Evolutionary conservation across 345 rosid genomes (phyloP), one percentile per base, ranked within the genome.

Genomic region (Sonneratia caseolaris): DNA sequence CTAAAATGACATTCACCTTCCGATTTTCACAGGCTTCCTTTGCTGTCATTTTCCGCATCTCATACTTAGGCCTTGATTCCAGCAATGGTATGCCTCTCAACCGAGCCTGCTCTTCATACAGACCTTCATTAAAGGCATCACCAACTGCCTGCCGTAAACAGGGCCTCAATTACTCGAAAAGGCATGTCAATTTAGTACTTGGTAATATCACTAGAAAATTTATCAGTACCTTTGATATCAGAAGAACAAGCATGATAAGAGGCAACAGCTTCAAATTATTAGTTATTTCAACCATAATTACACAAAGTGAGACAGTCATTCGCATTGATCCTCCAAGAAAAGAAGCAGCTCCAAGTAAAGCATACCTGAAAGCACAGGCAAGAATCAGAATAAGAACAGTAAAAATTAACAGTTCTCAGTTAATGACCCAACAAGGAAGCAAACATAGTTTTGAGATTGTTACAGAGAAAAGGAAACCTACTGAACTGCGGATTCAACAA

Each of bases 271-370:
- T 89, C 81, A 95, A 84, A 76, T 92, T 95, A 78, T 95, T 95
- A 66, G 98, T 86, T 82, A 95, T 92, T 87, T 95, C 99, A 76
- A 95, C 96, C 98, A 92, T 92, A 62, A 95, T 92, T 68, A 92
- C 99, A 81, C 99, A 95, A 37, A 95, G 84, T 37, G 99, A 87
- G 68, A 95, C 99, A 27, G 99, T 95, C 93, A 95, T 92, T 75
- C 99, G 84, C 97, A 92, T 94, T 68, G 98, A 95, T 76, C 99
- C 99, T 43, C 98, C 98, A 72, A 95, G 97, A 84, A 95, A 92
- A 53, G 98, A 90, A 86, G 99, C 99, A 78, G 97, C 99, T 76
- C 99, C 99, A 66, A 92, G 84, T 73, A 95, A 76, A 73, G 99
- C 99, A 84, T 95, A 95, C 38, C 99, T 95, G 80, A 36, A 76